phyloP scores from a whole-genome alignment of 768 basidiomycete species.

The Suillus hirtellus region DNA sequence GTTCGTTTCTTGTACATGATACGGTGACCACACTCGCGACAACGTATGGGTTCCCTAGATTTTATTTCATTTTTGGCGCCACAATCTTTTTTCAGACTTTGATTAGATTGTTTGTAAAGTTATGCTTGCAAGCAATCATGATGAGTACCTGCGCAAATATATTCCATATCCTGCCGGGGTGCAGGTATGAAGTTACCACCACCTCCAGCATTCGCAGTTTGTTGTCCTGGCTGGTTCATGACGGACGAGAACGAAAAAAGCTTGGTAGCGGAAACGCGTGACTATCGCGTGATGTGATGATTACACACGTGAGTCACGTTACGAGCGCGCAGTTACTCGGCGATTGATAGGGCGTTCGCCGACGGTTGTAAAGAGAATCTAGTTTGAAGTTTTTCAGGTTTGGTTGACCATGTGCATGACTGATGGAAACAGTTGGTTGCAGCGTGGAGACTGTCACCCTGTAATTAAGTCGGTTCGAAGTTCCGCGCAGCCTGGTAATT shows the following conservation, averaged over 20 bases:
- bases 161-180: conserved; percentile 73
- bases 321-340: conserved; percentile 1
- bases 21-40: conserved; percentile 94
- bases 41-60: conserved; percentile 90
- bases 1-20: conserved; percentile 99
- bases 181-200: conserved; percentile 34
- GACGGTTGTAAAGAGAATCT: not conserved
- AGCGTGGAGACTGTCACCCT: conserved; percentile 6
- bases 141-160: conserved; percentile 76
- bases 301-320: conserved; percentile 3
- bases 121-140: conserved; percentile 6
- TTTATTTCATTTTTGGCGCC: conserved; percentile 91
- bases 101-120: conserved; percentile 17
- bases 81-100: conserved; percentile 59
- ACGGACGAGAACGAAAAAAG: conserved; percentile 16
- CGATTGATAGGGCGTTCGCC: not conserved
- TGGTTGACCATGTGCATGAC: too few species aligned
- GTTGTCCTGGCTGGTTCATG: conserved; percentile 42
- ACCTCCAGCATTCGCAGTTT: conserved; percentile 31
- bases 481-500: not conserved
- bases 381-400: not conserved
- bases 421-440: conserved; percentile 4
- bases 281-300: conserved; percentile 16
- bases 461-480: not conserved
- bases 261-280: conserved; percentile 14